Base-by-base conservation (phyloP, 768 basidiomycete species). In the Astraeus odoratus region DNA sequence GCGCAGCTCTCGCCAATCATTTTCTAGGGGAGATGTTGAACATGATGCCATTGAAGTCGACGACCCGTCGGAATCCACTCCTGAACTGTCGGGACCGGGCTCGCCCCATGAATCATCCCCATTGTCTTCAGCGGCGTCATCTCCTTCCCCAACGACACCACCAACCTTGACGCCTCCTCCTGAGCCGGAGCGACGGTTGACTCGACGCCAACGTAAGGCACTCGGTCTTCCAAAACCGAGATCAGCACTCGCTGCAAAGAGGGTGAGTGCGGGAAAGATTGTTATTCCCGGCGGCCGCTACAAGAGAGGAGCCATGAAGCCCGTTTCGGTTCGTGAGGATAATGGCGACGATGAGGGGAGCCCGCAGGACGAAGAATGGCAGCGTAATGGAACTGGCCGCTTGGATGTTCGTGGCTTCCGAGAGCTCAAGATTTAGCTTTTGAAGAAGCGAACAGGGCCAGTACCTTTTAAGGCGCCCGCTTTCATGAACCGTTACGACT, bases 331-430 rank as follows among this genome's bases (percentile, higher is more conserved):
- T 16, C 46, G 44, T 48, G 43, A 42, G 51, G 30, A 37, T 8
- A 53, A 56, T 29, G 58, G 49, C 29, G 58, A 59, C 15, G 70
- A 67, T 15, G 69, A 65, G 38, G 56, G 56, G 2, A 54, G 53
- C 19, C 57, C 53, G 27, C 61, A 64, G 12, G 69, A 60, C 5
- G 66, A 52, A 12, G 77, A 75, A 57, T 86, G 85, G 84, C 67
- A 64, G 56, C 71, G 65, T 60, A 87, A 83, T 63, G 84, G 84
- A 50, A 75, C 77, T 25, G 85, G 84, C 41, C 67, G 84, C 55
- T 61, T 87, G 47, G 85, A 87, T 60, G 83, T 87, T 43, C 70
- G 85, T 43, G 85, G 85, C 43, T 87, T 87, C 62, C 68, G 83
- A 53, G 86, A 87, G 66, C 60, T 87, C 61, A 83, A 76, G 74